Conservation (phyloP, 495 filamentous ascomycete genomes). For the Podospora bellae-mahoneyi region DNA sequence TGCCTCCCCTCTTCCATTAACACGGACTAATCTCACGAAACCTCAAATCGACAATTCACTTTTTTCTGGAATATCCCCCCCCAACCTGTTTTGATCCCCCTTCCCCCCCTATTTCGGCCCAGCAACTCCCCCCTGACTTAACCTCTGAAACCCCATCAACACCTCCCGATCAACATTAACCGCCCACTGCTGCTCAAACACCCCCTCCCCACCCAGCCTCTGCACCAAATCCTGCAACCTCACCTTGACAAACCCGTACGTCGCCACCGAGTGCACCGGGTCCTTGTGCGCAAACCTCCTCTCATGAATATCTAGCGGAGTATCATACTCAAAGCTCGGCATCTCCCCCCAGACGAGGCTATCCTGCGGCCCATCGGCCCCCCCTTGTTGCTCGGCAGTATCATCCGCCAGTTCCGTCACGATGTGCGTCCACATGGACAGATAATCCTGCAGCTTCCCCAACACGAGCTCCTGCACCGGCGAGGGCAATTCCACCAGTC, state of each 20-base stretch:
- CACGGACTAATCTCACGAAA: no score
- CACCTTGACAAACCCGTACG: constrained; percentile 66
- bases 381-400: constrained; percentile 14
- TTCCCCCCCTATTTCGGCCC: no score
- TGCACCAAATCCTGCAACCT: constrained; percentile 63
- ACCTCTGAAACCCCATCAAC: constrained; percentile 56
- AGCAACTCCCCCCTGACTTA: constrained; percentile 17
- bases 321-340: constrained; percentile 64
- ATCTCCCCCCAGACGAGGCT: constrained; percentile 64
- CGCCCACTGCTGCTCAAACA: constrained; percentile 75
- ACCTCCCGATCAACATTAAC: constrained; percentile 85
- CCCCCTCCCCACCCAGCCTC: constrained; percentile 64
- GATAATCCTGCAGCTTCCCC: constrained; percentile 47
- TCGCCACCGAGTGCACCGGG: constrained; percentile 65
- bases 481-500: constrained; percentile 63
- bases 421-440: constrained; percentile 53
- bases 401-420: constrained; percentile 39
- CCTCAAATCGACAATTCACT: no score
- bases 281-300: constrained; percentile 58
- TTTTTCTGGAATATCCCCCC: no score
- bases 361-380: constrained; percentile 29
- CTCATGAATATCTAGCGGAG: constrained; percentile 53
- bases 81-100: no score
- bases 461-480: constrained; percentile 50
- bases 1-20: no score